These are phyloP conservation scores for Ceratocystis eucalypticola DNA, from an alignment of 2,329 filamentous ascomycete species.

Conservation along the genomic window DNA sequence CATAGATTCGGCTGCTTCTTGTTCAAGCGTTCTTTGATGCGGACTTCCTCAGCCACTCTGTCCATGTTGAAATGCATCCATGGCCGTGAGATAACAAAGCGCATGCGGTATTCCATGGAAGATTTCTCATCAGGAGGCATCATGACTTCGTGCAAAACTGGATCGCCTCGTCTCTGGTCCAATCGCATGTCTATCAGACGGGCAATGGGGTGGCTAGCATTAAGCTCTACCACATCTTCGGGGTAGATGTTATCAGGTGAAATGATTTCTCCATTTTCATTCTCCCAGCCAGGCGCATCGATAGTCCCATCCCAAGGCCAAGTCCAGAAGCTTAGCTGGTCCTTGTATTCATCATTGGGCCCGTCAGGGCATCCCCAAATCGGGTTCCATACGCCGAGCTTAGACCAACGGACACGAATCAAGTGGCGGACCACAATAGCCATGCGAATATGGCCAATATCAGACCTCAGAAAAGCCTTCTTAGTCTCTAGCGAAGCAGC, in stretches of 20 bases:
- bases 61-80: constrained; percentile 17
- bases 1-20: not conserved
- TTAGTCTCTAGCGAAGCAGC: not conserved
- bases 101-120: not conserved
- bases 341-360: not conserved
- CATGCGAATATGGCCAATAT: not conserved
- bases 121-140: not conserved
- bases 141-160: not conserved
- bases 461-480: not conserved
- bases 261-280: not conserved
- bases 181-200: constrained; percentile 5
- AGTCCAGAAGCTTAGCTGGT: constrained; percentile 8
- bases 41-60: constrained; percentile 1
- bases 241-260: not conserved
- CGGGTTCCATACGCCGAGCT: constrained; percentile 15
- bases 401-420: constrained; percentile 14
- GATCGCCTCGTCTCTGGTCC: not conserved
- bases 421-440: constrained; percentile 14
- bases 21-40: not conserved
- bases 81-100: constrained; percentile 11
- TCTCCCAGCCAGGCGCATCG: constrained; percentile 6
- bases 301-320: constrained; percentile 16
- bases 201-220: constrained; percentile 6
- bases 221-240: not conserved
- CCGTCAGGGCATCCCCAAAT: constrained; percentile 12